Evolutionary conservation across 257 asterid genomes (phyloP), one percentile per base, ranked within the genome.

Genomic region (Przewalskia tangutica): DNA sequence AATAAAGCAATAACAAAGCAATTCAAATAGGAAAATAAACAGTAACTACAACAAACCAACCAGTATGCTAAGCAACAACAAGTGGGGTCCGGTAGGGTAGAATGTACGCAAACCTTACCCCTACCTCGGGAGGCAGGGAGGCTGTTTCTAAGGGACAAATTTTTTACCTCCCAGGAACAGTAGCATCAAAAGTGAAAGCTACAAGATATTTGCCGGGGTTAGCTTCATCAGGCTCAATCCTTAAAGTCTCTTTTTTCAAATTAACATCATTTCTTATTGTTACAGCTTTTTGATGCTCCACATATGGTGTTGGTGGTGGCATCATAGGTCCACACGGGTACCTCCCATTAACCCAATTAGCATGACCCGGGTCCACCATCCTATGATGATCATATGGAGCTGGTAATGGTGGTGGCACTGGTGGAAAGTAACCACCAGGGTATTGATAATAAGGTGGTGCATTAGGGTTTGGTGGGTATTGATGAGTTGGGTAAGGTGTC

Each of bases 211-310:
- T 92, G 14, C 99, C 98, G 6, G 97, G 95, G 84, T 94, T 89
- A 7, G 77, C 95, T 87, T 92, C 97, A 81, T 94, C 99, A 8
- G 98, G 93, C 81, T 89, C 98, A 81, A 96, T 91, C 63, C 93
- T 85, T 81, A 94, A 53, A 85, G 97, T 93, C 86, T 94, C 99
- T 90, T 96, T 96, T 91, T 94, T 96, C 85, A 96, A 79, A 88
- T 96, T 96, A 70, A 96, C 98, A 82, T 94, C 99, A 65, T 96
- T 96, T 73, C 98, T 83, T 73, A 96, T 96, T 60, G 98, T 96
- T 34, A 96, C 97, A 79, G 99, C 99, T 87, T 96, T 96, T 90
- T 96, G 99, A 73, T 96, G 98, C 90, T 96, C 99, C 83, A 96
- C 98, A 68, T 88, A 94, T 5, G 95, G 85, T 17, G 94, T 83